Conservation (phyloP, 1,139 yeast species). For the Geotrichum phurueaensis region DNA sequence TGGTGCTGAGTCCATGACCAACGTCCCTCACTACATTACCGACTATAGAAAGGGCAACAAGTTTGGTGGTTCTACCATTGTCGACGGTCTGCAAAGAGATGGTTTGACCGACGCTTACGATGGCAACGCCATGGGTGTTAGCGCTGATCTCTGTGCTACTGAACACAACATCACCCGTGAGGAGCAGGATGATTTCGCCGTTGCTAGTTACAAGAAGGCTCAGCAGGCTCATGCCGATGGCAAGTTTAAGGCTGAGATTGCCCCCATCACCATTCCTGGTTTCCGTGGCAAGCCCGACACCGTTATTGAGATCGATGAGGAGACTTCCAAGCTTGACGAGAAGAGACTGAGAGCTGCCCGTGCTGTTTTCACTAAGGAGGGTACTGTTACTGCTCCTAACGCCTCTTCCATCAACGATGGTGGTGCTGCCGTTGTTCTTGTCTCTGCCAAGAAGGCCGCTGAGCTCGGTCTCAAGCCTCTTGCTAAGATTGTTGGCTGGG, state of each 20-base stretch:
- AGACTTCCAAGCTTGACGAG: conserved; percentile 72
- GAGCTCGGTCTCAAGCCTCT: conserved; percentile 83
- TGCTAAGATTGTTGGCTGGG: conserved; percentile 89
- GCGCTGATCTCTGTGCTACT: conserved; percentile 91
- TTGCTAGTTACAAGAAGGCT: conserved; percentile 79
- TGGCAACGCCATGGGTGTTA: conserved; percentile 85
- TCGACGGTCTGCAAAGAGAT: conserved; percentile 87
- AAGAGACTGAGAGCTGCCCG: conserved; percentile 71
- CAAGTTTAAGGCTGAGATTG: conserved; percentile 72
- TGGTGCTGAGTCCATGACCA: conserved; percentile 97
- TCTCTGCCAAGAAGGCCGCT: conserved; percentile 72
- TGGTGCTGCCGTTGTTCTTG: conserved; percentile 88
- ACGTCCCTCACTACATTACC: conserved; percentile 89
- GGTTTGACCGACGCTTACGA: conserved; percentile 90
- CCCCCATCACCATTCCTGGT: conserved; percentile 85
- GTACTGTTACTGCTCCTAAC: conserved; percentile 91
- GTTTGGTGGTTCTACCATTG: conserved; percentile 71
- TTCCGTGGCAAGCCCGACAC: conserved; percentile 88
- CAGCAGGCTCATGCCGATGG: conserved; percentile 72
- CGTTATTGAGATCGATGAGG: conserved; percentile 64
- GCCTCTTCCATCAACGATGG: conserved; percentile 96
- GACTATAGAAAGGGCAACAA: conserved; percentile 80
- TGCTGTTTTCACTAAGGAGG: conserved; percentile 83
- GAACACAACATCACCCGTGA: conserved; percentile 59
- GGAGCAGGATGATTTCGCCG: conserved; percentile 82